phyloP scores from a whole-genome alignment of 805 yeast genomes.

The Komagataella pseudopastoris region DNA sequence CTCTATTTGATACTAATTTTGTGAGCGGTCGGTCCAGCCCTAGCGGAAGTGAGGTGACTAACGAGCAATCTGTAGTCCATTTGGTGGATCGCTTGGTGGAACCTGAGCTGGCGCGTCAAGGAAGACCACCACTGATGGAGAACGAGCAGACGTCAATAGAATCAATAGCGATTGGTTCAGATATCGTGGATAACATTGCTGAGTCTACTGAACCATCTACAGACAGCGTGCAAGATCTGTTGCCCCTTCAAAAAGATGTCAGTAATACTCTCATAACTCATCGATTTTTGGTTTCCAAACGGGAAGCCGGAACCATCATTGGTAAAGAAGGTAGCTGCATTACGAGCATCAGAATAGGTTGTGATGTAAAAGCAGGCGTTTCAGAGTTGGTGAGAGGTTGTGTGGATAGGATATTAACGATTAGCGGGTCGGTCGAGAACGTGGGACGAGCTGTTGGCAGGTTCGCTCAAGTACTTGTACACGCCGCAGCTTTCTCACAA shows the following conservation, averaged over 20 bases:
- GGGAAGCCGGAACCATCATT: conserved; percentile 83
- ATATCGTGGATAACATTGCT: neutral
- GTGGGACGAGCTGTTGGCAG: conserved; percentile 58
- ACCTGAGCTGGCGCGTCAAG: neutral
- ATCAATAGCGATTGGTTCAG: neutral
- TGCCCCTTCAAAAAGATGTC: conserved; percentile 2
- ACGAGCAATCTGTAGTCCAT: neutral
- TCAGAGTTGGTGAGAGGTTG: conserved; percentile 71
- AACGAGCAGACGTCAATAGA: neutral
- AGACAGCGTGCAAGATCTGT: neutral
- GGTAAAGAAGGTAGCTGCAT: conserved; percentile 78
- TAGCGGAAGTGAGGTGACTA: neutral
- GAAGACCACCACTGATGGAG: neutral
- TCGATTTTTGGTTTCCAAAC: conserved; percentile 62
- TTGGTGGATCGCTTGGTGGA: neutral
- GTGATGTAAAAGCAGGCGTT: conserved; percentile 77
- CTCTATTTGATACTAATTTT: neutral
- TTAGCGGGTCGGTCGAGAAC: conserved; percentile 58
- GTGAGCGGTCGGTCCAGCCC: neutral
- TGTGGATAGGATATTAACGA: conserved; percentile 70
- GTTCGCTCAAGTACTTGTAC: conserved; percentile 52
- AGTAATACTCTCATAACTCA: conserved; percentile 14
- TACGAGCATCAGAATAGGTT: conserved; percentile 58
- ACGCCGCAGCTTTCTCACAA: conserved; percentile 36
- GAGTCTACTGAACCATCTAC: neutral